These are phyloP conservation scores for Sugiyamaella qingdaonensis DNA, from an alignment of 805 yeast genomes.

Conservation along the genomic window DNA sequence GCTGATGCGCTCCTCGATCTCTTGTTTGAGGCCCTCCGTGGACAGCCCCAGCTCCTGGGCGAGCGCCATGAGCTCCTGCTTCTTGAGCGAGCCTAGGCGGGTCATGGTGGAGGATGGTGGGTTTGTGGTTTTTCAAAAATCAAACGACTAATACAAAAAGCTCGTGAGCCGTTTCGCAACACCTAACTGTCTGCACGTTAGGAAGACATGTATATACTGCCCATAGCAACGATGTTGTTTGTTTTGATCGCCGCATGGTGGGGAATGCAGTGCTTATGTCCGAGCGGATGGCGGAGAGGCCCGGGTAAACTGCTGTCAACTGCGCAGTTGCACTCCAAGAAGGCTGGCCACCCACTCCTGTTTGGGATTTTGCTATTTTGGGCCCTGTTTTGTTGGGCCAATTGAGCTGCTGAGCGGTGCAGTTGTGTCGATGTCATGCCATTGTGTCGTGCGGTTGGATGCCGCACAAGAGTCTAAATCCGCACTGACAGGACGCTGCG, in stretches of 20 bases:
- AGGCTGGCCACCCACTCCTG: no score
- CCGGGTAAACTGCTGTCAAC: no score
- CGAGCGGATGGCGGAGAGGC: no score
- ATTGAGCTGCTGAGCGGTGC: no score
- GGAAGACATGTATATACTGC: neutral
- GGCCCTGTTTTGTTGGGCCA: no score
- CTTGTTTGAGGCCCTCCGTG: conserved; percentile 29
- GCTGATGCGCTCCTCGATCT: conserved; percentile 29
- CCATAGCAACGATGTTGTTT: neutral
- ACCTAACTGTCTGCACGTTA: neutral
- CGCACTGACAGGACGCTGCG: no score
- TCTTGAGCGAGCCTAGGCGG: conserved; percentile 37
- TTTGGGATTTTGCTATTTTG: no score
- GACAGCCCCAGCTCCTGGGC: conserved; percentile 35
- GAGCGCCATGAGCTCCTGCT: conserved; percentile 36
- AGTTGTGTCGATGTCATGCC: no score
- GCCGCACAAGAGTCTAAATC: no score
- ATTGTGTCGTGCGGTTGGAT: no score
- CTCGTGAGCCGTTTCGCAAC: neutral
- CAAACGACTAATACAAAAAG: neutral
- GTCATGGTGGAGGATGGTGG: conserved; percentile 11
- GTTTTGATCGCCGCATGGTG: conserved; percentile 2
- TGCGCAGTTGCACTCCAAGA: no score
- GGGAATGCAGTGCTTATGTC: neutral
- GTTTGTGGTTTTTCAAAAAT: neutral